A percentile compares a stretch with the other conserved stretches of the same genome.
Evolutionary conservation across 2,329 filamentous ascomycete genomes (phyloP).

Genomic region (Paecilomyces fulvus): DNA sequence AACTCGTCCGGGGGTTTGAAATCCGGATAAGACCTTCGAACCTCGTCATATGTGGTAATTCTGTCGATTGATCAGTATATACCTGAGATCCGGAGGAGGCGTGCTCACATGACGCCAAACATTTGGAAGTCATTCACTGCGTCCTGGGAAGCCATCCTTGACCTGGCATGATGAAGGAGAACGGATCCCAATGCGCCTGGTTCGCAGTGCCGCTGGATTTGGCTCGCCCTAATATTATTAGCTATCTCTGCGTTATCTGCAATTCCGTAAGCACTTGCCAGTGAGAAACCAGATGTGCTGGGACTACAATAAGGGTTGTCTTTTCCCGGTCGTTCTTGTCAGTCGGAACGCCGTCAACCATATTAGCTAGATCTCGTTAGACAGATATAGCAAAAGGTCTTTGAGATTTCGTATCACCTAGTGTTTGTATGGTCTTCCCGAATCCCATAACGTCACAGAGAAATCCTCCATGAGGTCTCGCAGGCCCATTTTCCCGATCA

Average conservation of each 20-base stretch:
- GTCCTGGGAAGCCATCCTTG: constrained; percentile 12
- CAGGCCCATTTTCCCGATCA: constrained; percentile 17
- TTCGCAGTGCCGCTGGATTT: constrained; percentile 26
- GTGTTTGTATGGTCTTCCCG: constrained; percentile 31
- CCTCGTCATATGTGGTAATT: constrained; percentile 31
- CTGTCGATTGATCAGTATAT: constrained; percentile 10
- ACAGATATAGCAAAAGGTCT: not conserved
- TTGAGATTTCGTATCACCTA: constrained; percentile 15
- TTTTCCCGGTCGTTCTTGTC: constrained; percentile 11
- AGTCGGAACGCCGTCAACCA: constrained; percentile 23
- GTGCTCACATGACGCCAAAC: constrained; percentile 17
- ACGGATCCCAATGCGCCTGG: constrained; percentile 11
- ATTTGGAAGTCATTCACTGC: constrained; percentile 9
- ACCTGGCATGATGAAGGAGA: constrained; percentile 15
- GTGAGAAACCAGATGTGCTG: constrained; percentile 23
- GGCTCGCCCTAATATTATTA: constrained; percentile 14
- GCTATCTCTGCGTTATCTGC: not conserved
- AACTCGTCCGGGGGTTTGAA: constrained; percentile 11
- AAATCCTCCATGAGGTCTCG: constrained; percentile 25
- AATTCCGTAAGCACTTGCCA: constrained; percentile 17
- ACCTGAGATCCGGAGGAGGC: not conserved
- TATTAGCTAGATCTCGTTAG: constrained; percentile 19
- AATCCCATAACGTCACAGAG: constrained; percentile 36
- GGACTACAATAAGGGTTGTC: constrained; percentile 32
- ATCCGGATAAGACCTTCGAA: constrained; percentile 25